Percentiles rank a stretch among this genome's conserved stretches.
Evolutionary conservation across 768 basidiomycete species (phyloP).

Genomic region (Hericium erinaceus): DNA sequence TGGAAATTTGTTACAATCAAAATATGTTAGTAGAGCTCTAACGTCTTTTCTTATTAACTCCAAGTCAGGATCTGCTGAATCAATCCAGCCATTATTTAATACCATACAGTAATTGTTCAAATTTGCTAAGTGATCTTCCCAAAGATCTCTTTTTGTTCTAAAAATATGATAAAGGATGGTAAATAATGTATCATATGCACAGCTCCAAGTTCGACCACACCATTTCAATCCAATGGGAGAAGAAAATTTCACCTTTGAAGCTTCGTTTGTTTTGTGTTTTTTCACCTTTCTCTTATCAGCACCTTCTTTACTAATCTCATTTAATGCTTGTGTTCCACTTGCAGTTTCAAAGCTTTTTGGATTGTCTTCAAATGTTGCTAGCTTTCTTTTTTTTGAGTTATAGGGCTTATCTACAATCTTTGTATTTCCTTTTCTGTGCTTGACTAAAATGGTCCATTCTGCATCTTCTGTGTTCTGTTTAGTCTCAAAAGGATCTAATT

Average conservation of each 20-base stretch:
- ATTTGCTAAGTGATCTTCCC: background rate
- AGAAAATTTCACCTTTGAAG: background rate
- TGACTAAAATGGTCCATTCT: background rate
- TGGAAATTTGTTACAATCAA: background rate
- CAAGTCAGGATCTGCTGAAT: background rate
- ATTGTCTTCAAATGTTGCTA: background rate
- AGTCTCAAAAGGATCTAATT: background rate
- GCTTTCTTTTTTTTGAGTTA: background rate
- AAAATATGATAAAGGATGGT: background rate
- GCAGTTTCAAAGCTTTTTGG: background rate
- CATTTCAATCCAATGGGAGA: background rate
- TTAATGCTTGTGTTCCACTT: background rate
- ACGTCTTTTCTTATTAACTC: background rate
- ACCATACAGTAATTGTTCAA: background rate
- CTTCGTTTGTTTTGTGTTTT: background rate
- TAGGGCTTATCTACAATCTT: background rate
- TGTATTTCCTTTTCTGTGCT: background rate
- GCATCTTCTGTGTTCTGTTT: background rate
- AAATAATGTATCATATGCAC: constrained; percentile 7
- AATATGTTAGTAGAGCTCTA: background rate
- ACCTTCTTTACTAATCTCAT: background rate
- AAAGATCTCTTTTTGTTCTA: background rate
- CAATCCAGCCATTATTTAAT: background rate
- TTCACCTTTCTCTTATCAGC: background rate
- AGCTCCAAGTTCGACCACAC: constrained; percentile 1